Base-by-base conservation (phyloP, 1,139 yeast species). In the Candida glucosophila region DNA sequence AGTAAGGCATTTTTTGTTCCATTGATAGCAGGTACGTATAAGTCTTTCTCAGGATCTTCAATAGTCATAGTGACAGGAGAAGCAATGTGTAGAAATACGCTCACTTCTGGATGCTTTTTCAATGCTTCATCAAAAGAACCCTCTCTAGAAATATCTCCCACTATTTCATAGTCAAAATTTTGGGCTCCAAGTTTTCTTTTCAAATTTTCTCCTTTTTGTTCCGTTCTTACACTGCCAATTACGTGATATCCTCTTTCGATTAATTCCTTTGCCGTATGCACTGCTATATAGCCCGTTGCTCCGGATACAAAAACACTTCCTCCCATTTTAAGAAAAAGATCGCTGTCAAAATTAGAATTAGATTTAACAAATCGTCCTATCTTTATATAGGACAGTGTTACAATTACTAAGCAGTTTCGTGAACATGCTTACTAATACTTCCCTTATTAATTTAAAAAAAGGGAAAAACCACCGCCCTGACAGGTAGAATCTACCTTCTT, bases 171-270 rank as follows among this genome's bases (percentile, higher is more conserved):
- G 3, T 37, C 28, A 35, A 60, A 60, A 11, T 46, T 41, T 10
- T 34, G 43, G 12, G 44, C 32, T 3, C 41, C 41, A 25, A 58
- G 49, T 14, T 45, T 37, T 17, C 41, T 29, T 19, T 37, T 37
- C 22, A 68, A 47, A 14, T 52, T 47, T 20, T 68, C 70, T 19
- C 77, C 80, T 49, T 75, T 74, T 2, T 45, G 57, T 27, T 56
- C 55, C 2, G 73, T 58, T 47, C 86, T 60, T 5, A 73, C 83
- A 1, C 82, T 69, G 6, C 82, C 83, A 15, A 76, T 57, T 5
- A 77, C 82, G 1, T 49, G 43, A 44, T 70, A 73, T 12, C 69
- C 73, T 28, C 51, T 50, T 6, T 49, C 43, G 17, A 55, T 33
- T 20, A 58, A 41, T 5, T 39, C 37, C 28, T 51, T 44, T 22